Evolutionary conservation across 2,329 filamentous ascomycete species (phyloP).

Genomic region (Cladosporium sp.): DNA sequence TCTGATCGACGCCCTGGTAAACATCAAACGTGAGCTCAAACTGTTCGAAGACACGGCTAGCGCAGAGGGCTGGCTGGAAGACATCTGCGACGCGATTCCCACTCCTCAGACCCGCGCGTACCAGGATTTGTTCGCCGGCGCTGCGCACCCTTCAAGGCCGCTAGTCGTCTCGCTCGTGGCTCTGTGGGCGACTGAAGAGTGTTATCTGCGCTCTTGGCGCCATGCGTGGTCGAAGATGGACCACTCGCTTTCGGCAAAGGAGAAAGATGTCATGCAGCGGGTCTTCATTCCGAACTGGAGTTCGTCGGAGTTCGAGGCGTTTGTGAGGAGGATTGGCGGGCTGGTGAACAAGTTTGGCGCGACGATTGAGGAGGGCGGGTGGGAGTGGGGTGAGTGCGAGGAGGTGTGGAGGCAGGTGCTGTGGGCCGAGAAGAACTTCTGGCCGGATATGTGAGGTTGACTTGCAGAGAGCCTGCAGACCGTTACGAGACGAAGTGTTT

Average conservation of each 20-base stretch:
- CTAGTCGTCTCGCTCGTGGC: slow-evolving; percentile 66
- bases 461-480: neutral
- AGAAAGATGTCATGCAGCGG: slow-evolving; percentile 45
- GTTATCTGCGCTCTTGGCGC: slow-evolving; percentile 46
- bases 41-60: slow-evolving; percentile 64
- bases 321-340: slow-evolving; percentile 42
- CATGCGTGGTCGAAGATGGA: slow-evolving; percentile 37
- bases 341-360: slow-evolving; percentile 45
- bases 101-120: slow-evolving; percentile 40
- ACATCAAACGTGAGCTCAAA: slow-evolving; percentile 61
- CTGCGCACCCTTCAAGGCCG: slow-evolving; percentile 45
- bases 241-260: slow-evolving; percentile 18
- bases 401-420: slow-evolving; percentile 46
- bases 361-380: slow-evolving; percentile 36
- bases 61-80: slow-evolving; percentile 38
- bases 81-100: slow-evolving; percentile 40
- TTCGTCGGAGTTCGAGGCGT: slow-evolving; percentile 44
- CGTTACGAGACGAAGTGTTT: no score
- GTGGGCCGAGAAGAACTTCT: slow-evolving; percentile 46
- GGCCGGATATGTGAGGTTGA: slow-evolving; percentile 35
- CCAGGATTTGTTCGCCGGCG: slow-evolving; percentile 56
- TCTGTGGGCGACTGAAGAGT: slow-evolving; percentile 69
- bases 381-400: slow-evolving; percentile 47
- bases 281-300: slow-evolving; percentile 51
- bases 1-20: slow-evolving; percentile 60